Base-by-base conservation (phyloP, 2,329 filamentous ascomycete species). In the Pezicula neosporulosa region DNA sequence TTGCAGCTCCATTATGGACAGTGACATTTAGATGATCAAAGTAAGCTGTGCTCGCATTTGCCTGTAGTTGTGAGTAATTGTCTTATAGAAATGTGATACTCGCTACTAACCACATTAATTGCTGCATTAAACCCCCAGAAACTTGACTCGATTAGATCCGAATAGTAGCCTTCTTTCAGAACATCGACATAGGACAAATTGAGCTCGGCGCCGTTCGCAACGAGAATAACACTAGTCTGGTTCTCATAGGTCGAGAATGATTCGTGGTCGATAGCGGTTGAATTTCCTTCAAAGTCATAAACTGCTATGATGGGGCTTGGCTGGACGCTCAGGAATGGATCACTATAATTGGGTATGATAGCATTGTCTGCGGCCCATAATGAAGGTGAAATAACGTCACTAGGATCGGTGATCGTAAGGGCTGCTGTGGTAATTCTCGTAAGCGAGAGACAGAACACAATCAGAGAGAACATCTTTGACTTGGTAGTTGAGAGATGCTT, bases 61-160 rank as follows among this genome's bases (percentile, higher is more conserved):
- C 60, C 16, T 55, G 18, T n/a, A 42, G 6, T 41, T 19, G 19
- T 48, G 19, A 16, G 36, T 37, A 8, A 28, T 6, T 13, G 6
- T 6, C n/a, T 33, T 36, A 12, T 16, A 47, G 19, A 24, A n/a
- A 15, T 10, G 6, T 33, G 30, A 4, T 12, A 24, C 10, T 10
- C 39, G 33, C 12, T 13, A 48, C 41, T 52, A 16, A 24, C 58
- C 37, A 68, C 57, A 15, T 64, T 65, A 44, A 66, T 55, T 5
- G 61, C 65, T 5, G 65, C 65, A 50, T 68, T 67, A 49, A 65
- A 58, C 1, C 63, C 65, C 49, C 54, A 67, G 53, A 67, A 68
- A 48, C 61, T 66, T 13, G 62, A 59, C 36, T 62, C 54, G 46
- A 61, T 52, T 7, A 67, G 55, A 44, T 66, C 62, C 13, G 58